These are phyloP conservation scores for Rhododendron kiyosumense DNA, from an alignment of 148 eudicot genomes.

Conservation along the genomic window DNA sequence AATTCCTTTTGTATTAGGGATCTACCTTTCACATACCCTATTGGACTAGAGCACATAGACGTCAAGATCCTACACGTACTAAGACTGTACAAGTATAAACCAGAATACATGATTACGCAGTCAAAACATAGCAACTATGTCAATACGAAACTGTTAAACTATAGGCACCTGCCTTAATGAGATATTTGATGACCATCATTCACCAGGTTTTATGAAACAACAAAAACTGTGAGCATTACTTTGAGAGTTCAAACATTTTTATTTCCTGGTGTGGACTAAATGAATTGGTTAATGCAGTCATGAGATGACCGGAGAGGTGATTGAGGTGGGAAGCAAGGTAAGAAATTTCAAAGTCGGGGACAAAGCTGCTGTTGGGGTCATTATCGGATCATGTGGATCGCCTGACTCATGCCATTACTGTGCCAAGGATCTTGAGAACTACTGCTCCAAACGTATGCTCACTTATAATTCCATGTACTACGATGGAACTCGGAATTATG, in stretches of 20 bases:
- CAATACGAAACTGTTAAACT: neutral
- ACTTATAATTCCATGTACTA: neutral
- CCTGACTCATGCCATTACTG: conserved; percentile 8
- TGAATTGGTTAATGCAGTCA: neutral
- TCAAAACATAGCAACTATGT: neutral
- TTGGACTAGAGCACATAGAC: neutral
- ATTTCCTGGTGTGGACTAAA: neutral
- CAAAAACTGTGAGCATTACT: neutral
- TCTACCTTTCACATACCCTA: neutral
- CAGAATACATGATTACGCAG: neutral
- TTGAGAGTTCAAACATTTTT: neutral
- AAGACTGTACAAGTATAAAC: neutral
- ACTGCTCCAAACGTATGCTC: neutral
- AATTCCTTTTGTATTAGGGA: neutral
- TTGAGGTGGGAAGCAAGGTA: conserved; percentile 14
- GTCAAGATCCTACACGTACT: neutral
- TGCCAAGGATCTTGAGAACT: conserved; percentile 11
- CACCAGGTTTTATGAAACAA: neutral
- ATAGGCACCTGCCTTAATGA: neutral
- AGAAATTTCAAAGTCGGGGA: conserved; percentile 11
- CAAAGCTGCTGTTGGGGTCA: conserved; percentile 3
- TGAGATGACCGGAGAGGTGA: conserved; percentile 6
- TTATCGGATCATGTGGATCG: neutral
- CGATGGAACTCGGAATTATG: conserved; percentile 23
- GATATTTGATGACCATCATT: neutral